Percentiles rank a stretch among this genome's conserved stretches.
These are phyloP conservation scores for Aspergillus cejpii DNA, from an alignment of 2,329 filamentous ascomycete species.

Conservation along the genomic window DNA sequence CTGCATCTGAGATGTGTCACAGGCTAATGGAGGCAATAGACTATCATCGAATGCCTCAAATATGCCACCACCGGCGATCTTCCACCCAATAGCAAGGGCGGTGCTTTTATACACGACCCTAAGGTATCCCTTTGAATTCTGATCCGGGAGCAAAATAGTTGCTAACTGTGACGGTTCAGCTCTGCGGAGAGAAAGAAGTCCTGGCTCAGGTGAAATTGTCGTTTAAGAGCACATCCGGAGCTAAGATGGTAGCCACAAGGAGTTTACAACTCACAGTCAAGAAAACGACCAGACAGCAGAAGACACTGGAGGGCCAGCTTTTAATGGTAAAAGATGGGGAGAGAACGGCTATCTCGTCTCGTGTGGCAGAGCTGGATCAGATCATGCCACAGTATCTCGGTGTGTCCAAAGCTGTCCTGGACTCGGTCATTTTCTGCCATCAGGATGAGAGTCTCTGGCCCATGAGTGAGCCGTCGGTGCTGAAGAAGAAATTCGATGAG, in stretches of 20 bases:
- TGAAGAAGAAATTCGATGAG: slow-evolving; percentile 95
- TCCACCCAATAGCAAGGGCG: slow-evolving; percentile 80
- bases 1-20: too few relatives aligned
- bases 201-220: slow-evolving; percentile 85
- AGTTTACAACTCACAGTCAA: slow-evolving; percentile 81
- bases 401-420: slow-evolving; percentile 81
- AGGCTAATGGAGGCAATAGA: slow-evolving; percentile 41
- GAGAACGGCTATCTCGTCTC: slow-evolving; percentile 68
- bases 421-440: slow-evolving; percentile 96
- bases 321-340: slow-evolving; percentile 73
- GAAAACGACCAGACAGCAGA: slow-evolving; percentile 67
- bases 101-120: slow-evolving; percentile 96
- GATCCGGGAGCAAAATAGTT: background rate
- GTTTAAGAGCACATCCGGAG: slow-evolving; percentile 71
- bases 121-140: slow-evolving; percentile 48
- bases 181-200: slow-evolving; percentile 80
- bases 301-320: slow-evolving; percentile 76
- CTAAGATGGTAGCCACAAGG: slow-evolving; percentile 74
- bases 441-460: slow-evolving; percentile 98
- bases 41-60: slow-evolving; percentile 97
- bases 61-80: slow-evolving; percentile 94
- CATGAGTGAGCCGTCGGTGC: slow-evolving; percentile 72
- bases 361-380: slow-evolving; percentile 71
- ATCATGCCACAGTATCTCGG: slow-evolving; percentile 81
- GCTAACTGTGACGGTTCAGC: slow-evolving; percentile 37